A percentile compares a stretch with the other conserved stretches of the same genome.
Evolutionary conservation across 331 rosid genomes (phyloP).

Genomic region (Malus hybrid): DNA sequence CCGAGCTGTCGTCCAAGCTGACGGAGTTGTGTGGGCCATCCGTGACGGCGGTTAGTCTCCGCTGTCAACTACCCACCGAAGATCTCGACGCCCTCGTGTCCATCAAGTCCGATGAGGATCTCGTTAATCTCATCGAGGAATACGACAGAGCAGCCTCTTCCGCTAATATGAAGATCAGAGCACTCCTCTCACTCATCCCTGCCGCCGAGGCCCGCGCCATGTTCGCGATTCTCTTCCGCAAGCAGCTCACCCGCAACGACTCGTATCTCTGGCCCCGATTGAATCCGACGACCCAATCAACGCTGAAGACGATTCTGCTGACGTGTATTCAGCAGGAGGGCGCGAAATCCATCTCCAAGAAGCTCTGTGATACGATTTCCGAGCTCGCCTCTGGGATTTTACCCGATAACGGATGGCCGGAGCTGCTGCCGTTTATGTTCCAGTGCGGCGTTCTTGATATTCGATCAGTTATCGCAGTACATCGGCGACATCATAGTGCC

Average conservation of each 20-base stretch:
- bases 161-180: conserved; percentile 58
- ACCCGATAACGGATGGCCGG: conserved; percentile 53
- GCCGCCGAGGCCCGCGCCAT: conserved; percentile 44
- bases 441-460: conserved; percentile 45
- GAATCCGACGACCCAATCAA: conserved; percentile 27
- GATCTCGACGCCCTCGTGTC: conserved; percentile 91
- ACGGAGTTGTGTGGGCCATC: conserved; percentile 59
- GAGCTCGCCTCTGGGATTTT: conserved; percentile 48
- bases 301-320: conserved; percentile 42
- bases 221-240: conserved; percentile 55
- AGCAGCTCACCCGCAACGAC: conserved; percentile 50
- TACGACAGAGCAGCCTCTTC: conserved; percentile 47
- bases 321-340: conserved; percentile 37
- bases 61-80: conserved; percentile 83
- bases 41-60: conserved; percentile 39
- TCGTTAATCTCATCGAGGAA: conserved; percentile 75
- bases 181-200: conserved; percentile 51
- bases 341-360: conserved; percentile 40
- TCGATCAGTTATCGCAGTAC: conserved; percentile 39
- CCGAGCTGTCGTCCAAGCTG: conserved; percentile 64
- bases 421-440: conserved; percentile 49
- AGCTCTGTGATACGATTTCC: conserved; percentile 51
- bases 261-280: conserved; percentile 45
- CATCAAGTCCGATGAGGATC: conserved; percentile 83
- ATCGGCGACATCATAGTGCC: conserved; percentile 53